A percentile compares a stretch with the other conserved stretches of the same genome.
Conservation (phyloP, 805 yeast genomes). For the Ogataea sp. region DNA sequence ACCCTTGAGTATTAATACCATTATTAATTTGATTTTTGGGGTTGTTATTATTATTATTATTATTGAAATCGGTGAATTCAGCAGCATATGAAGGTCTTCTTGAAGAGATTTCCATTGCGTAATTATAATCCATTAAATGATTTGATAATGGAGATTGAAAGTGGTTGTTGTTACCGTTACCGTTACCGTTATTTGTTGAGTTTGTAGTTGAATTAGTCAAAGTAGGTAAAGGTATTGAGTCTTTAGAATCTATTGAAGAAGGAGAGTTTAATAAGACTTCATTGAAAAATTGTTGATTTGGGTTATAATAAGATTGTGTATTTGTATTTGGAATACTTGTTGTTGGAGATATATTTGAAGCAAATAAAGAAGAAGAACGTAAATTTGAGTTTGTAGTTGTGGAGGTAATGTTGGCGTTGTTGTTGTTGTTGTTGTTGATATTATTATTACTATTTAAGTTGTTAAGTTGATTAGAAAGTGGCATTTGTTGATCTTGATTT, state of each 20-base stretch:
- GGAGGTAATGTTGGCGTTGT: slow-evolving; percentile 4
- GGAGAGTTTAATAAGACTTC: neutral
- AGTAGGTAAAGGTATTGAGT: neutral
- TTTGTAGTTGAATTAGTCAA: neutral
- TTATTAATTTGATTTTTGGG: too few species aligned
- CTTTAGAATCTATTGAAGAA: neutral
- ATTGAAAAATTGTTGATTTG: neutral
- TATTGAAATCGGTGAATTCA: slow-evolving; percentile 39
- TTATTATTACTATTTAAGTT: neutral
- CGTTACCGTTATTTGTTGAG: neutral
- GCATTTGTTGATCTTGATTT: too few species aligned
- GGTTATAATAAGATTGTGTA: neutral
- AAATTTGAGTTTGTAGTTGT: neutral
- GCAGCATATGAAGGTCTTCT: slow-evolving; percentile 74
- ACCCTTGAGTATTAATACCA: too few species aligned
- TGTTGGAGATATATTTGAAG: neutral
- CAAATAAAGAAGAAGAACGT: neutral
- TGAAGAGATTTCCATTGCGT: slow-evolving; percentile 34
- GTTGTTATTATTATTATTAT: slow-evolving; percentile 1
- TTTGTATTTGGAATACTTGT: neutral
- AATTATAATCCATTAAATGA: neutral
- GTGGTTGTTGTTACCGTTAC: neutral
- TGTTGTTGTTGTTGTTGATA: neutral
- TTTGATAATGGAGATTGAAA: neutral
- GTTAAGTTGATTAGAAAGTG: too few species aligned